Evolutionary conservation across 129 eudicot genomes (phyloP).

Genomic region (Arctium lappa): DNA sequence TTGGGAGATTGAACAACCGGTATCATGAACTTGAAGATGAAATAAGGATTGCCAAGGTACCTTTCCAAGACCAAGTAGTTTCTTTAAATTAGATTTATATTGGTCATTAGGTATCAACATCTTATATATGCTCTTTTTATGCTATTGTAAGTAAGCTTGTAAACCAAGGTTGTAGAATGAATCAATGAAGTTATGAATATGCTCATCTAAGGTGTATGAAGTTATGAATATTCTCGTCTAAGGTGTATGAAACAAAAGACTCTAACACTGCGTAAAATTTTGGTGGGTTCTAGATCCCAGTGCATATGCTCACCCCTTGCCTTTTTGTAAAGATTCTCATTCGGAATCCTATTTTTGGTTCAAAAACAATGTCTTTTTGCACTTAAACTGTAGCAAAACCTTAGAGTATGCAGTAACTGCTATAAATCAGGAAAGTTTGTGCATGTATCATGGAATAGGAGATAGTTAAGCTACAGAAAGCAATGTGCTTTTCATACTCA

Average conservation of each 20-base stretch:
- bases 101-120: background rate
- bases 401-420: background rate
- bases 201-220: background rate
- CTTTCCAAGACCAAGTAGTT: background rate
- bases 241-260: background rate
- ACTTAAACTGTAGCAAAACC: no score
- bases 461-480: background rate
- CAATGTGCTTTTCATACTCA: background rate
- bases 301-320: background rate
- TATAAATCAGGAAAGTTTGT: background rate
- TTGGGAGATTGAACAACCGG: constrained; percentile 83
- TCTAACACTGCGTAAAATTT: background rate
- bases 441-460: background rate
- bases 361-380: no score
- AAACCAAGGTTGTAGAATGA: background rate
- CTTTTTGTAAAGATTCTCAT: background rate
- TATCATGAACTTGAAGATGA: constrained; percentile 83
- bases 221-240: background rate
- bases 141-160: background rate
- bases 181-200: background rate
- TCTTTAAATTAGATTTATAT: background rate
- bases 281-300: background rate
- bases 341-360: no score
- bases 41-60: constrained; percentile 80
- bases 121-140: background rate